Evolutionary conservation across 768 basidiomycete species (phyloP).

Genomic region (Auriscalpium vulgare): DNA sequence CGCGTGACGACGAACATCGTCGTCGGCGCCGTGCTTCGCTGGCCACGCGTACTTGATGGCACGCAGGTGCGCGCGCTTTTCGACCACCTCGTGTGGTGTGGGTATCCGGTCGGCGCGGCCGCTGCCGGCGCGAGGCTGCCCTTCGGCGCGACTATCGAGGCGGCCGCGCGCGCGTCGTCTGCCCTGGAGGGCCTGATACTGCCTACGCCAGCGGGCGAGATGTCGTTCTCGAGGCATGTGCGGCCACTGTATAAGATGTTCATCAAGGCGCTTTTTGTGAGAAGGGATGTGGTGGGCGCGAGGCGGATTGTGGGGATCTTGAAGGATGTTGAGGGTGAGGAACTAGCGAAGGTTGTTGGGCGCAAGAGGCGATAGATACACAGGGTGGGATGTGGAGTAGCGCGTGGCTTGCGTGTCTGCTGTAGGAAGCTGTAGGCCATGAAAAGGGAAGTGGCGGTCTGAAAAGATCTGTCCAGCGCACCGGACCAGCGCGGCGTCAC

Average conservation of each 20-base stretch:
- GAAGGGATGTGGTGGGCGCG: slow-evolving; percentile 11
- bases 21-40: slow-evolving; percentile 49
- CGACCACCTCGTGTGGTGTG: slow-evolving; percentile 50
- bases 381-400: too few relatives aligned
- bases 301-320: slow-evolving; percentile 11
- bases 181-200: slow-evolving; percentile 6
- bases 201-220: not conserved
- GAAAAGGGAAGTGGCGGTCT: too few relatives aligned
- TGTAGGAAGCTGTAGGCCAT: too few relatives aligned
- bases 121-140: not conserved
- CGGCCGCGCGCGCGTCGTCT: not conserved
- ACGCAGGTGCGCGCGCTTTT: slow-evolving; percentile 47
- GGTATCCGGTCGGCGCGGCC: slow-evolving; percentile 37
- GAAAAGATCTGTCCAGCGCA: too few relatives aligned
- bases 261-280: slow-evolving; percentile 11
- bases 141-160: not conserved
- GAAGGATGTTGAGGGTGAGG: slow-evolving; percentile 6
- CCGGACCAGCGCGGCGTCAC: too few relatives aligned
- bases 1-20: slow-evolving; percentile 65
- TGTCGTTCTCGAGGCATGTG: slow-evolving; percentile 11
- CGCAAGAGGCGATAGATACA: too few relatives aligned
- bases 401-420: too few relatives aligned
- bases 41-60: slow-evolving; percentile 36
- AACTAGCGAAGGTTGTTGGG: too few relatives aligned
- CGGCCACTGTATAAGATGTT: slow-evolving; percentile 14